A percentile compares a stretch with the other conserved stretches of the same genome.
These are phyloP conservation scores for Zoysia matrella DNA, from an alignment of 202 grass and related monocot genomes.

Conservation along the genomic window DNA sequence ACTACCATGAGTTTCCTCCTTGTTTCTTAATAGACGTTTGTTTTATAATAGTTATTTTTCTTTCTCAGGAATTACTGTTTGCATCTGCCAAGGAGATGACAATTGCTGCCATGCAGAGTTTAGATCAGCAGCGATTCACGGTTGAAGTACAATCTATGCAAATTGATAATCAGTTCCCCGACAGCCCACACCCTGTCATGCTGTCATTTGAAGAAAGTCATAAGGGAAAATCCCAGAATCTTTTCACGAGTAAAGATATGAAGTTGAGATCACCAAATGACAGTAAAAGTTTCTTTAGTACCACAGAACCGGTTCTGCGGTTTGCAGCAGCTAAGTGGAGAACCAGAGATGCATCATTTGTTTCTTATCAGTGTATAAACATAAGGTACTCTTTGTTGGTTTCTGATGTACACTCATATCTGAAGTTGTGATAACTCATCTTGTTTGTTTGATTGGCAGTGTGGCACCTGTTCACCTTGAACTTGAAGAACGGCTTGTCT, in stretches of 20 bases:
- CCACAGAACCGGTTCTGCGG: slow-evolving; percentile 56
- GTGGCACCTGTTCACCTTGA: slow-evolving; percentile 84
- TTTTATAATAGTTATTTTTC: slow-evolving; percentile 41
- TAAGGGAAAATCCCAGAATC: slow-evolving; percentile 65
- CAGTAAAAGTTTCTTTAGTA: slow-evolving; percentile 43
- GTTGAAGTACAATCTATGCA: slow-evolving; percentile 83
- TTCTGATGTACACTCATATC: slow-evolving; percentile 12
- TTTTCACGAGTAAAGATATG: slow-evolving; percentile 78
- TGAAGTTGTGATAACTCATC: slow-evolving; percentile 40
- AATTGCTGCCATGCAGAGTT: slow-evolving; percentile 83
- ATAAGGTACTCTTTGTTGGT: slow-evolving; percentile 66
- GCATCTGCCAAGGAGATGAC: slow-evolving; percentile 84
- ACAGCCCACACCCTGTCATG: slow-evolving; percentile 85
- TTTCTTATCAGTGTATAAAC: slow-evolving; percentile 88
- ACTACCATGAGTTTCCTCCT: slow-evolving; percentile 10
- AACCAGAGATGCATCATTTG: slow-evolving; percentile 71
- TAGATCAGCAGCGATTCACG: slow-evolving; percentile 77
- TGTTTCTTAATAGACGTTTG: background rate
- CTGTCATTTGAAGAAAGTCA: slow-evolving; percentile 83
- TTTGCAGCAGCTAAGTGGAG: slow-evolving; percentile 89
- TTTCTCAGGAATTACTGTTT: slow-evolving; percentile 89
- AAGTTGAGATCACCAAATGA: slow-evolving; percentile 66
- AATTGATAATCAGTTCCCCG: slow-evolving; percentile 96
- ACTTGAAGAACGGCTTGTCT: slow-evolving; percentile 91
- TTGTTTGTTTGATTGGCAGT: slow-evolving; percentile 61